Conservation (phyloP, 805 yeast genomes). For the Saccharomycopsis sp. region DNA sequence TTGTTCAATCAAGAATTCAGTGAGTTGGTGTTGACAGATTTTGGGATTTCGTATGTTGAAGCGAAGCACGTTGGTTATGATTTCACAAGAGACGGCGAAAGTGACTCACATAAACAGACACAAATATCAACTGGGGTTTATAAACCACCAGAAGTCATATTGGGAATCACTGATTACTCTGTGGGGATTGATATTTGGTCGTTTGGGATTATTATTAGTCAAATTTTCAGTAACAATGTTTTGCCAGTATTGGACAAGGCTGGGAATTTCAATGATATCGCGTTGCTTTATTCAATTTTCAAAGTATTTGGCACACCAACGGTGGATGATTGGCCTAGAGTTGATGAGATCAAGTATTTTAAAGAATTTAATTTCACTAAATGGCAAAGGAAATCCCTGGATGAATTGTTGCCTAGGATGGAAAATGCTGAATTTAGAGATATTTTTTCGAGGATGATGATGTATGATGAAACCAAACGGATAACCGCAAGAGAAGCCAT, state of each 20-base stretch:
- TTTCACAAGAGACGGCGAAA: not conserved
- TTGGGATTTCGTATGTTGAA: slow-evolving; percentile 52
- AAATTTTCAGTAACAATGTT: slow-evolving; percentile 38
- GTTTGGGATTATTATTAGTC: slow-evolving; percentile 53
- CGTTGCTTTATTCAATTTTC: slow-evolving; percentile 49
- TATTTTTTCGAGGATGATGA: slow-evolving; percentile 38
- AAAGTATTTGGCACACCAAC: slow-evolving; percentile 58
- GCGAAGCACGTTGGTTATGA: slow-evolving; percentile 27
- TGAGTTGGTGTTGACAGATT: slow-evolving; percentile 45
- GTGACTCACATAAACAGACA: slow-evolving; percentile 6
- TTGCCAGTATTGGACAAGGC: slow-evolving; percentile 32
- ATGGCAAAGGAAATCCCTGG: slow-evolving; percentile 23
- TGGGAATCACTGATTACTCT: slow-evolving; percentile 50
- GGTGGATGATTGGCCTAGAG: slow-evolving; percentile 37
- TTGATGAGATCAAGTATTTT: slow-evolving; percentile 33
- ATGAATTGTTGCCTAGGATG: slow-evolving; percentile 30
- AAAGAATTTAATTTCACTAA: slow-evolving; percentile 27
- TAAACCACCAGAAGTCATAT: slow-evolving; percentile 68
- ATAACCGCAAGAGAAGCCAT: slow-evolving; percentile 28
- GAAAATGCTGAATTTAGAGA: slow-evolving; percentile 5
- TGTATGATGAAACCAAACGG: slow-evolving; percentile 32
- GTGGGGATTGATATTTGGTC: slow-evolving; percentile 66
- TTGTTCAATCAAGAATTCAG: slow-evolving; percentile 31
- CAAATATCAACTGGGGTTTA: slow-evolving; percentile 53
- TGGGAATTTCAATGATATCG: slow-evolving; percentile 47